Evolutionary conservation across 495 filamentous ascomycete species (phyloP), one percentile per base, ranked within the genome.

Genomic region (Lichina pygmaea): DNA sequence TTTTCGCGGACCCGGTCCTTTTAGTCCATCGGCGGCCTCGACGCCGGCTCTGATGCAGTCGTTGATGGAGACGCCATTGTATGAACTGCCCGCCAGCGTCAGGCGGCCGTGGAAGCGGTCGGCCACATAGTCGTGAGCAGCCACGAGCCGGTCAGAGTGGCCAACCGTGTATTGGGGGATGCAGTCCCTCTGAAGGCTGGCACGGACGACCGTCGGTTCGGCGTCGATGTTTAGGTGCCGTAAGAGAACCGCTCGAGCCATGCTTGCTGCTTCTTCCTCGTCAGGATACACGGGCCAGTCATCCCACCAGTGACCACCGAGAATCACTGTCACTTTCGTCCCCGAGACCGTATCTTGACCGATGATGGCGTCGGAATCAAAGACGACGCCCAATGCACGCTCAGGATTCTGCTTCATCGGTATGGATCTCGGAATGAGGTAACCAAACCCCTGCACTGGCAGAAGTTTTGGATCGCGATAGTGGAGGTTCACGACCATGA

Each of bases 291-390:
- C 62, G 24, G 66, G 58, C 65, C 64, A 72, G 39, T 57, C 66
- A 50, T 81, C 72, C 86, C 86, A 95, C 63, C 77, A 85, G 60
- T 94, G 86, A 6, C 89, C 89, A 44, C 89, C 89, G 17, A 95
- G 59, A 80, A 99, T 92, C 44, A 95, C 79, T 11, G 86, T 94
- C 33, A 99, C 57, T 55, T 92, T 93, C 12, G 83, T 93, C 33
- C 82, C 83, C 0, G 58, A 56, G 8, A 58, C 63, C 24, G 62
- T 58, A 41, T 75, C 71, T 52, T 72, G 67, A 11, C 60, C 65
- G 3, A 48, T 52, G 12, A 63, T 65, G 42, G 78, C 67, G 42
- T 83, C 71, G 0, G 77, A 80, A 53, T 92, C 86, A 57, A 95
- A 94, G 47, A 94, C 75, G 36, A 94, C 85, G 41, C 89, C 89